Conservation (phyloP, 2,329 filamentous ascomycete genomes). For the Colletotrichum tropicicola region DNA sequence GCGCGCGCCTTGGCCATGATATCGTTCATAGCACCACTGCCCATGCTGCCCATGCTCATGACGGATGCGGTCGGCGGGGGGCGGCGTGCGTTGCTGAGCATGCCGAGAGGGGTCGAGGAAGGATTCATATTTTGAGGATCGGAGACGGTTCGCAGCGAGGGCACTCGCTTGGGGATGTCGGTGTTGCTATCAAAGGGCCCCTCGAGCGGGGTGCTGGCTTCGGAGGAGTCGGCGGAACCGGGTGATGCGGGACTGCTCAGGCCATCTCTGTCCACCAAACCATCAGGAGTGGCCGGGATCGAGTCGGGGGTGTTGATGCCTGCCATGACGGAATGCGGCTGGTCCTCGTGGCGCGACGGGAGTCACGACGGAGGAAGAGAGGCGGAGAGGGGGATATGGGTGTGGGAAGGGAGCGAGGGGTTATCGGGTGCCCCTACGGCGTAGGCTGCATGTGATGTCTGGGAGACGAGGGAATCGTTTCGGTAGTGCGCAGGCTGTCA, state of each 20-base stretch:
- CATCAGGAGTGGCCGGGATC: slow-evolving; percentile 57
- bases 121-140: slow-evolving; percentile 74
- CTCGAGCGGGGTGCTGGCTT: slow-evolving; percentile 58
- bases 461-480: too few relatives aligned
- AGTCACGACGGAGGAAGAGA: neutral
- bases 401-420: neutral
- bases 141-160: slow-evolving; percentile 68
- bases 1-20: slow-evolving; percentile 58
- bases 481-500: neutral
- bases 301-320: slow-evolving; percentile 41
- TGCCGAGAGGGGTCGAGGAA: slow-evolving; percentile 85
- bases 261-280: slow-evolving; percentile 44
- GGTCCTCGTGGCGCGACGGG: neutral
- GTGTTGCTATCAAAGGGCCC: slow-evolving; percentile 40
- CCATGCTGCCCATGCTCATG: slow-evolving; percentile 36
- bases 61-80: slow-evolving; percentile 52
- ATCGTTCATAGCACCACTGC: slow-evolving; percentile 44
- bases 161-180: slow-evolving; percentile 59
- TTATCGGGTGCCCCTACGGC: slow-evolving; percentile 9
- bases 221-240: slow-evolving; percentile 55
- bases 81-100: slow-evolving; percentile 72
- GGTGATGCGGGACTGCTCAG: slow-evolving; percentile 51
- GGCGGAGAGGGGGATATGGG: neutral
- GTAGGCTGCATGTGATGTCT: slow-evolving; percentile 4
- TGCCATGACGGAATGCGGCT: slow-evolving; percentile 16